phyloP scores from a whole-genome alignment of 805 yeast genomes.

The Sungouiella thailandica region DNA sequence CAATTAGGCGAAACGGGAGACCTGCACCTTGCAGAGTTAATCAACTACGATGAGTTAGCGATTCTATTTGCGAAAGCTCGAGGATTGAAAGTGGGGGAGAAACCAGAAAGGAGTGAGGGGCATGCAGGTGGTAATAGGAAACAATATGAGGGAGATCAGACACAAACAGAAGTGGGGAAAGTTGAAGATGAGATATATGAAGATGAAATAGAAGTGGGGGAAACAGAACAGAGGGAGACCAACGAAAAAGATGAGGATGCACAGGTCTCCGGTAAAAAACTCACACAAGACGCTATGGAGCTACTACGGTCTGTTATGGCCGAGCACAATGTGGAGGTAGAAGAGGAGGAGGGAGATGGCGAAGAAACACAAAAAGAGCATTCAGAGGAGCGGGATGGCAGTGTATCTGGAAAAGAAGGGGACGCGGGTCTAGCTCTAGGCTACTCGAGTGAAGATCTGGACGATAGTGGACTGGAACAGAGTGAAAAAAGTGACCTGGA shows the following conservation, averaged over 20 bases:
- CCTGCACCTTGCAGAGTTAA: slow-evolving; percentile 14
- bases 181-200: neutral
- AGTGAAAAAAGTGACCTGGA: slow-evolving; percentile 4
- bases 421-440: slow-evolving; percentile 16
- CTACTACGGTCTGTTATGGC: neutral
- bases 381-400: neutral
- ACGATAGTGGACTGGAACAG: slow-evolving; percentile 10
- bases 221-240: too few species aligned
- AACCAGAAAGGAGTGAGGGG: neutral
- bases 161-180: slow-evolving; percentile 2
- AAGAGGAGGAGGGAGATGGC: neutral
- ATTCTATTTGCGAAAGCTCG: slow-evolving; percentile 23
- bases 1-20: slow-evolving; percentile 24
- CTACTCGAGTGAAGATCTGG: slow-evolving; percentile 22
- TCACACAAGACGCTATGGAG: neutral
- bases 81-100: slow-evolving; percentile 12
- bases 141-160: neutral
- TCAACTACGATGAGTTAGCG: slow-evolving; percentile 28
- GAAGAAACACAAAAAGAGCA: slow-evolving; percentile 1
- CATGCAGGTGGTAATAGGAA: neutral
- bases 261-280: too few species aligned
- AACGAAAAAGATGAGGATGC: too few species aligned
- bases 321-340: neutral
- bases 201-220: too few species aligned
- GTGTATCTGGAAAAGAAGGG: too few species aligned